Conservation (phyloP, 1,139 yeast genomes). For the Saccharomycopsis crataegensis region DNA sequence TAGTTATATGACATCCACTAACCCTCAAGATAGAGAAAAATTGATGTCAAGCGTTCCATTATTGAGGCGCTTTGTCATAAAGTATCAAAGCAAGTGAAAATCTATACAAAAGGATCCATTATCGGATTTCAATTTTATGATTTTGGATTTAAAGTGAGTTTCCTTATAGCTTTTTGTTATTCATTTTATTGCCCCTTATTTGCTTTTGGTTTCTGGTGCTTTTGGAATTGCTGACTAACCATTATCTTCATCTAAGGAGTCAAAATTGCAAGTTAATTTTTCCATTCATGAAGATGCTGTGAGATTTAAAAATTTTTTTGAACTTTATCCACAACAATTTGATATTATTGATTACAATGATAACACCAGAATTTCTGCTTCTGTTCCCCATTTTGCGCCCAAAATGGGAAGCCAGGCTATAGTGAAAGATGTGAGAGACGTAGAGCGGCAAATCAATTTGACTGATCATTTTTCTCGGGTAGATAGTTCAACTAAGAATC, state of each 20-base stretch:
- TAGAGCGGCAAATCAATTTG: no score
- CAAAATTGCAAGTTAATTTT: background rate
- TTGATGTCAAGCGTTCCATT: background rate
- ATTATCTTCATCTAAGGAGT: background rate
- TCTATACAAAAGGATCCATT: background rate
- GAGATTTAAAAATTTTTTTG: background rate
- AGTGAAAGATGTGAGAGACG: no score
- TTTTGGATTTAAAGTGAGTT: background rate
- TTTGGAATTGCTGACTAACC: no score
- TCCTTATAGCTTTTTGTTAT: background rate
- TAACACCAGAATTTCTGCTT: background rate
- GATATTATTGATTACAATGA: background rate
- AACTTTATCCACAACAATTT: background rate
- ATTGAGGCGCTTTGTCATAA: background rate
- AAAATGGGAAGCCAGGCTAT: no score
- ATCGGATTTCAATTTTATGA: background rate
- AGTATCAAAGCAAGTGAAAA: background rate
- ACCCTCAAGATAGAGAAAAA: background rate
- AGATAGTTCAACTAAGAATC: no score
- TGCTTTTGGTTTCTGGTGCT: no score
- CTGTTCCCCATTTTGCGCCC: no score
- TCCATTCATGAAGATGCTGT: background rate
- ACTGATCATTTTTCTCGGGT: no score
- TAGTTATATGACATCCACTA: no score
- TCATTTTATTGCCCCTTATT: background rate